Conservation (phyloP, 257 asterid species). For the Pogostemon cablin region DNA sequence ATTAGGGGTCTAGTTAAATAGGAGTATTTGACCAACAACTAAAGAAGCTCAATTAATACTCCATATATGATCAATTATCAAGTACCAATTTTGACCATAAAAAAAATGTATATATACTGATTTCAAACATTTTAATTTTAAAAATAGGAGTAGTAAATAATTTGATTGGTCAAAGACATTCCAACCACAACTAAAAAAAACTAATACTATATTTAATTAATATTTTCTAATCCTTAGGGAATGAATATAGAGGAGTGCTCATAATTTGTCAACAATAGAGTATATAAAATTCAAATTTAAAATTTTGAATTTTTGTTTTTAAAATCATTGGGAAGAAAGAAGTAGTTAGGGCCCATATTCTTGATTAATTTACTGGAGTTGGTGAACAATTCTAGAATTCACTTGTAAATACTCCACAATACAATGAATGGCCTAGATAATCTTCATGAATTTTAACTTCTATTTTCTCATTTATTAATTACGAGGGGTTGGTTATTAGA, state of each 20-base stretch:
- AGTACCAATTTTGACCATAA: too few species aligned
- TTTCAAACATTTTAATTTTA: too few species aligned
- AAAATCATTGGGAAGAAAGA: background rate
- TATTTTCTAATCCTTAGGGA: too few species aligned
- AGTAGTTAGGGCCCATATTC: slow-evolving; percentile 27
- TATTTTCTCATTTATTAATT: slow-evolving; percentile 7
- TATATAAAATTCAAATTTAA: slow-evolving; percentile 20
- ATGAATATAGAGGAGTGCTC: background rate
- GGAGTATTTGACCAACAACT: too few species aligned
- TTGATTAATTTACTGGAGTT: slow-evolving; percentile 25
- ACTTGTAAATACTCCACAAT: slow-evolving; percentile 18
- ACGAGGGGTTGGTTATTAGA: slow-evolving; percentile 20
- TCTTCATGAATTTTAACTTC: background rate
- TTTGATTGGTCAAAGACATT: slow-evolving; percentile 3
- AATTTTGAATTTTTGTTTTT: background rate
- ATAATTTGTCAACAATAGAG: background rate
- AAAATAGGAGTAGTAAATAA: background rate
- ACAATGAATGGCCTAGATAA: slow-evolving; percentile 5
- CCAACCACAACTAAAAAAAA: background rate
- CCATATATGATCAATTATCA: too few species aligned
- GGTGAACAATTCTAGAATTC: slow-evolving; percentile 36
- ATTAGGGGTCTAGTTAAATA: too few species aligned
- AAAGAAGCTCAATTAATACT: too few species aligned
- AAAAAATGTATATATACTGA: too few species aligned
- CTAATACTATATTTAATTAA: background rate